phyloP scores from a whole-genome alignment of 106 monocot genomes.

The Apostasia ramifera region DNA sequence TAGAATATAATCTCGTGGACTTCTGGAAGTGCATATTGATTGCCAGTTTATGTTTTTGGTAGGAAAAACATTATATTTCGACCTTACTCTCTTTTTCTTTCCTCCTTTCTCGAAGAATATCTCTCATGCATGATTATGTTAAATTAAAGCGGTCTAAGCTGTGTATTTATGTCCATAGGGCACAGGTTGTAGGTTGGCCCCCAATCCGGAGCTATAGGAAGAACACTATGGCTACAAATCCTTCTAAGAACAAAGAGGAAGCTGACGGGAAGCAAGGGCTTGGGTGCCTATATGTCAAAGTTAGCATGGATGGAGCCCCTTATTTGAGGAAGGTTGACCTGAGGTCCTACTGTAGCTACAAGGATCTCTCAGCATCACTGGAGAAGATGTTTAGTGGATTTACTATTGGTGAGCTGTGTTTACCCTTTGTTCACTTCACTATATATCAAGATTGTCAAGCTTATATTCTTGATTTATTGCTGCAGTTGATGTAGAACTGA shows the following conservation, averaged over 20 bases:
- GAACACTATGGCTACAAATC: conserved; percentile 51
- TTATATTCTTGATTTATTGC: neutral
- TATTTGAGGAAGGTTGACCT: conserved; percentile 61
- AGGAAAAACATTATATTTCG: no score
- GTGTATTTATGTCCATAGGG: conserved; percentile 17
- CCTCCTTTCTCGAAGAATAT: no score
- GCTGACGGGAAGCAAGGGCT: conserved; percentile 26
- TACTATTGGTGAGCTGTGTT: conserved; percentile 40
- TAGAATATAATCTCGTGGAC: no score
- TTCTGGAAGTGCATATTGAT: no score
- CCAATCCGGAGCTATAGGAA: conserved; percentile 62
- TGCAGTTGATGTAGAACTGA: no score
- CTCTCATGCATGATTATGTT: no score
- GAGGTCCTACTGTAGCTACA: conserved; percentile 41
- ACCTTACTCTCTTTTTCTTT: no score
- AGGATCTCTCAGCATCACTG: conserved; percentile 52
- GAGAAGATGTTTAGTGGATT: conserved; percentile 78
- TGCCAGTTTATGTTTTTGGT: no score
- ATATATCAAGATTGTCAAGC: no score
- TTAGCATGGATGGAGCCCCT: conserved; percentile 74
- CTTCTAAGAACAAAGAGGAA: conserved; percentile 40
- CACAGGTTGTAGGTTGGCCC: conserved; percentile 73
- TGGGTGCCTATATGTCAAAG: conserved; percentile 55
- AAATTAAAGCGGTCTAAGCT: no score
- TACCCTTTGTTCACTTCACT: neutral